phyloP scores from a whole-genome alignment of 768 basidiomycete species.

The Phaffia tasmanica region DNA sequence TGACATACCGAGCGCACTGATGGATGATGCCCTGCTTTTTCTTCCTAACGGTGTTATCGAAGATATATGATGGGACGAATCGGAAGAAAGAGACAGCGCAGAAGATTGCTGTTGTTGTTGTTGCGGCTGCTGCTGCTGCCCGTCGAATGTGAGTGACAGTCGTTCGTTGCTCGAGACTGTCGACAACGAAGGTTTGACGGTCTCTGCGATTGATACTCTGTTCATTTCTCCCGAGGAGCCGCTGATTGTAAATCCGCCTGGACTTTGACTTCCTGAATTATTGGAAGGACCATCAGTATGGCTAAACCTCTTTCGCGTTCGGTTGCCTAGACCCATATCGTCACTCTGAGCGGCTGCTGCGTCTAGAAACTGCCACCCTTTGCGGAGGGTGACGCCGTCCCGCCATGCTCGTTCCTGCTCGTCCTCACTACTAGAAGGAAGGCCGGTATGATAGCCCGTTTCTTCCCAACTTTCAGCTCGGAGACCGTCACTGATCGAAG shows the following conservation, averaged over 20 bases:
- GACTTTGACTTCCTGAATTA: background rate
- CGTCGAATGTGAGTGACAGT: too few species aligned
- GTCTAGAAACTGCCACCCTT: slow-evolving; percentile 11
- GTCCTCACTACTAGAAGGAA: background rate
- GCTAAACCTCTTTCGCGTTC: background rate
- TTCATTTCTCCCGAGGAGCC: background rate
- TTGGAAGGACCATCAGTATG: too few species aligned
- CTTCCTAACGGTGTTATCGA: background rate
- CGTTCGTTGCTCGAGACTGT: background rate
- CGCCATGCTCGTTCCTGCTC: slow-evolving; percentile 5
- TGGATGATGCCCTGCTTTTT: background rate
- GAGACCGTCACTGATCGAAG: background rate
- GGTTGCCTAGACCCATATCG: too few species aligned
- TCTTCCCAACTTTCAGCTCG: slow-evolving; percentile 3
- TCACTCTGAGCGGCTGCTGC: background rate
- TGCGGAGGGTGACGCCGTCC: slow-evolving; percentile 1
- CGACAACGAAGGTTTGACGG: slow-evolving; percentile 9
- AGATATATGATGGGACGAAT: background rate
- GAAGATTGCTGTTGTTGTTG: background rate
- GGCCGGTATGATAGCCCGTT: background rate
- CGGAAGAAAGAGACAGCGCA: background rate
- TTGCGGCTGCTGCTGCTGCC: too few species aligned
- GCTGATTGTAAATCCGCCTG: background rate
- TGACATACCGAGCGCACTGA: background rate
- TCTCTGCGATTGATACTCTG: slow-evolving; percentile 21